Base-by-base conservation (phyloP, 176 grass and related monocot species). In the Typha latifolia region DNA sequence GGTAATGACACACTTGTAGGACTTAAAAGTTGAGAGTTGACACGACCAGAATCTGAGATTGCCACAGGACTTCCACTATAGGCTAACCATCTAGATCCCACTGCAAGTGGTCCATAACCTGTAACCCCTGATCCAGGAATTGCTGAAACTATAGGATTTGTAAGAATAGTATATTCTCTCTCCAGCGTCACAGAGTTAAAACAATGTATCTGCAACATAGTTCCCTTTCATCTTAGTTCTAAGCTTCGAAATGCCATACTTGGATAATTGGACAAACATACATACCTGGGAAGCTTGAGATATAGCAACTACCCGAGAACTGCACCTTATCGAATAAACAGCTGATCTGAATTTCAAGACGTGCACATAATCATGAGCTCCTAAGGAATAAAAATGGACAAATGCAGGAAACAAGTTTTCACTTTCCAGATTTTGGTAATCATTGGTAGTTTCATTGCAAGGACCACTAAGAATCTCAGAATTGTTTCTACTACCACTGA, bases 41-140 rank as follows among this genome's bases (percentile, higher is more conserved):
- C 85, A 72, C 75, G 83, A 29, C 78, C 76, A 19, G 69, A 75
- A 80, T 86, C 80, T 21, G 80, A 85, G 76, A 84, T 62, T n/a
- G 72, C 61, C 69, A 85, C 80, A 31, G 81, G 85, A 86, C 24
- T 87, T 34, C 89, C 93, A 62, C 79, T 82, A 69, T 90, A 89
- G 15, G 93, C 93, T 79, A 97, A 68, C 93, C 93, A 97, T 73
- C 89, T 80, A 62, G 89, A 37, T 23, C 93, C 93, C 68, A 97
- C 77, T 49, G 85, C 93, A 70, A 92, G 85, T 15, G 93, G 85
- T 6, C 93, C 93, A 82, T 89, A 92, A 20, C 88, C 81, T 32
- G 62, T 74, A 27, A 49, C 61, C 66, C 70, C 57, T 49, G 71
- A 47, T 14, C 24, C 71, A 78, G 77, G 74, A 78, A 80, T 66